Conservation (phyloP, 108 stramenopile genomes). For the Epipyxis sp. region DNA sequence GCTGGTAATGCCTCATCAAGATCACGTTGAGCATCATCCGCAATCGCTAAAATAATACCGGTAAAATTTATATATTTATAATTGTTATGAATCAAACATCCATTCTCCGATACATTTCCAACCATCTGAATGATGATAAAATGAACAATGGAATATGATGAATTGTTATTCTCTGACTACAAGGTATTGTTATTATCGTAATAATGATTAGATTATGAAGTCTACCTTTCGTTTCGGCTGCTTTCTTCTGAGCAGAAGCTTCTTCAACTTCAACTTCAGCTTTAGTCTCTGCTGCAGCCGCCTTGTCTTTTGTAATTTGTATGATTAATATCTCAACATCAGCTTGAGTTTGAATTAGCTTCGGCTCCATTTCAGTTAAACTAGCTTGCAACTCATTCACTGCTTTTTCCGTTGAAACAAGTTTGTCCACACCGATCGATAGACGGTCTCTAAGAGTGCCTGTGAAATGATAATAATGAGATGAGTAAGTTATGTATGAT, state of each 20-base stretch:
- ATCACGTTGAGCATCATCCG: slow-evolving; percentile 53
- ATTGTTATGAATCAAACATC: too few relatives aligned
- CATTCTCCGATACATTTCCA: too few relatives aligned
- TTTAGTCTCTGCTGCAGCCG: slow-evolving; percentile 49
- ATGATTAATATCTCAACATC: slow-evolving; percentile 53
- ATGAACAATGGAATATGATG: too few relatives aligned
- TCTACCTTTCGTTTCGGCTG: slow-evolving; percentile 51
- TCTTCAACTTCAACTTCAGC: slow-evolving; percentile 36
- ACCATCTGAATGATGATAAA: too few relatives aligned
- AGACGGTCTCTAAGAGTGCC: slow-evolving; percentile 49
- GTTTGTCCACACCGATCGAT: slow-evolving; percentile 50
- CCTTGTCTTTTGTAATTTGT: slow-evolving; percentile 50
- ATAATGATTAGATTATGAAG: too few relatives aligned
- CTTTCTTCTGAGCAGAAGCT: slow-evolving; percentile 50
- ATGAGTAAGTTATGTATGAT: too few relatives aligned
- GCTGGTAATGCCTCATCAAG: slow-evolving; percentile 54
- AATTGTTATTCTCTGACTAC: too few relatives aligned
- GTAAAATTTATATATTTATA: too few relatives aligned
- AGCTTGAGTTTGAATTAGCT: slow-evolving; percentile 50
- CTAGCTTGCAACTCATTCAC: slow-evolving; percentile 51
- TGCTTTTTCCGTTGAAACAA: slow-evolving; percentile 52
- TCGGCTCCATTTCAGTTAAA: slow-evolving; percentile 56
- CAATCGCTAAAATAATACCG: too few relatives aligned
- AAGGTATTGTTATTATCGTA: too few relatives aligned
- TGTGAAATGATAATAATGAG: too few relatives aligned